Percentiles rank a stretch among this genome's conserved stretches.
phyloP scores from a whole-genome alignment of 1,284 basidiomycete species.

The Microbotryum lychnidis-dioicae region DNA sequence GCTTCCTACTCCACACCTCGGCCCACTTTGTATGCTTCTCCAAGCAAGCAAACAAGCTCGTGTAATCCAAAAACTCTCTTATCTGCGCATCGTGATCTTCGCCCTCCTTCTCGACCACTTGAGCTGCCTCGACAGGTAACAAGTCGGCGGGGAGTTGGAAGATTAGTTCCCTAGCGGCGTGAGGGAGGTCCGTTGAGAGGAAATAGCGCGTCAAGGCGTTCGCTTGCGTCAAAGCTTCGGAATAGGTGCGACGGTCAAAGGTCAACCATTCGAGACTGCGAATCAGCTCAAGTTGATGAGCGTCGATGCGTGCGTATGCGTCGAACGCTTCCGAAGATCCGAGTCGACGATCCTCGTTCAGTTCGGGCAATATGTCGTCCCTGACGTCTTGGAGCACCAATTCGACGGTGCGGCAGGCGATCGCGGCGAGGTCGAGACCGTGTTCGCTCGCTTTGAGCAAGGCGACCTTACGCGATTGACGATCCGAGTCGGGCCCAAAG shows the following conservation, averaged over 20 bases:
- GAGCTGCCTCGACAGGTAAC: constrained; percentile 39
- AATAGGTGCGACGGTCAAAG: constrained; percentile 51
- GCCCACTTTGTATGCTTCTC: constrained; percentile 28
- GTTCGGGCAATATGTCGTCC: constrained; percentile 42
- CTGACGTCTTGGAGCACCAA: constrained; percentile 65
- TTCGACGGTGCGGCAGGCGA: constrained; percentile 74
- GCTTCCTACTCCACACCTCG: constrained; percentile 44
- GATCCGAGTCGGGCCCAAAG: constrained; percentile 61
- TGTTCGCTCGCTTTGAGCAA: constrained; percentile 72
- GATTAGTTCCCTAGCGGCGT: constrained; percentile 59
- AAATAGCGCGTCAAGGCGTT: constrained; percentile 80
- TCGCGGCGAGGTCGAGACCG: constrained; percentile 68
- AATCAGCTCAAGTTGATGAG: constrained; percentile 61
- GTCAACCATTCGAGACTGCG: constrained; percentile 91
- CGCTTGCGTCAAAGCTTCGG: constrained; percentile 71
- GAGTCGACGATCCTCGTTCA: constrained; percentile 43
- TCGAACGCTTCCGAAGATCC: constrained; percentile 26
- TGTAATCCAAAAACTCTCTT: constrained; percentile 35
- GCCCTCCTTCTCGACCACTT: constrained; percentile 42
- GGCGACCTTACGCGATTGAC: constrained; percentile 61
- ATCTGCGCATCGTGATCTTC: constrained; percentile 48
- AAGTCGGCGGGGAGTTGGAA: constrained; percentile 60
- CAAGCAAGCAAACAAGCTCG: constrained; percentile 44
- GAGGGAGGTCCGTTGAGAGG: constrained; percentile 63
- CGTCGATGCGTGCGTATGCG: constrained; percentile 39